These are phyloP conservation scores for Apocynum venetum DNA, from an alignment of 257 asterid genomes.

Conservation along the genomic window DNA sequence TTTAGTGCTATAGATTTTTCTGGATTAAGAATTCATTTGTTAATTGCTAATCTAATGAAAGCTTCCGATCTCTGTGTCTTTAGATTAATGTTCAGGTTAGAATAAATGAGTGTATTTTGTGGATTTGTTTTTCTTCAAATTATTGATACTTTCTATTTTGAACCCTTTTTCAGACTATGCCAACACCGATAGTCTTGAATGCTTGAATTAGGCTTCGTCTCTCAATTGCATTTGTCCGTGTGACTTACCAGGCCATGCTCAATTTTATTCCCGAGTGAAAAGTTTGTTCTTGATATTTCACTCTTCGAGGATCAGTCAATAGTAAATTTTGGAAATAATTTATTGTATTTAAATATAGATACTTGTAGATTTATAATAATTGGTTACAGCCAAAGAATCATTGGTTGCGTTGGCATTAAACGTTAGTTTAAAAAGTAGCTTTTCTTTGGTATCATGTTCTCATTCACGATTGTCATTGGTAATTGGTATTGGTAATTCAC, in stretches of 20 bases:
- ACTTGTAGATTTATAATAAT: not conserved
- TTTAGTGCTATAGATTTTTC: too few species aligned
- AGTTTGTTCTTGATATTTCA: not conserved
- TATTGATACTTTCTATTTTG: too few species aligned
- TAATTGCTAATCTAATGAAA: too few species aligned
- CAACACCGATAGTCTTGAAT: too few species aligned
- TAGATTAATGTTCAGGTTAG: too few species aligned
- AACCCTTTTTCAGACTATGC: too few species aligned
- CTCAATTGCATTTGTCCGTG: not conserved
- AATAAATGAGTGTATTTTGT: too few species aligned
- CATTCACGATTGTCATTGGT: not conserved
- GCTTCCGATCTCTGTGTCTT: too few species aligned
- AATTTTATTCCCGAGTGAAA: not conserved
- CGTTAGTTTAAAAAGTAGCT: not conserved
- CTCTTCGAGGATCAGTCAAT: not conserved
- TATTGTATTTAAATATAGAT: not conserved
- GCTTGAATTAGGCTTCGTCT: too few species aligned
- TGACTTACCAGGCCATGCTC: not conserved
- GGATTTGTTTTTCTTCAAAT: too few species aligned
- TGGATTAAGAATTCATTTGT: too few species aligned
- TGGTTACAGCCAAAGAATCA: not conserved
- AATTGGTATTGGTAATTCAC: not conserved
- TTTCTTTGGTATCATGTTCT: not conserved
- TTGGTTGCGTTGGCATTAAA: not conserved
- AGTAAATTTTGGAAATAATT: not conserved